Base-by-base conservation (phyloP, 176 grass and related monocot species). In the Bromus sterilis region DNA sequence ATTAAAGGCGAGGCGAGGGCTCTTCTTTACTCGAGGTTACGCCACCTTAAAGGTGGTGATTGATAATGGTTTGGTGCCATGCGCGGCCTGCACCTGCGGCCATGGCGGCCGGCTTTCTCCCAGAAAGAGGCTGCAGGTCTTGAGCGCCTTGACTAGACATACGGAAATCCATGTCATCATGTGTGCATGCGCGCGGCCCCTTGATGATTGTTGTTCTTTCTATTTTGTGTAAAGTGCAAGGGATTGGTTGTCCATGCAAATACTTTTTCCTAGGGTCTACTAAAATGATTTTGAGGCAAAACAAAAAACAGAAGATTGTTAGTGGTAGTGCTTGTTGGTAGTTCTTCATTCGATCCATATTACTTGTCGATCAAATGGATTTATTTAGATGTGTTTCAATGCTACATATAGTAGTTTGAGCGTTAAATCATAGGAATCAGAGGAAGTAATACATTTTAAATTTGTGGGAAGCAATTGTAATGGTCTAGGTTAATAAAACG, bases 11-110 rank as follows among this genome's bases (percentile, higher is more conserved):
- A 10, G 15, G 25, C 9, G 33, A 11, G 28, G 81, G 68, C 81
- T 84, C 60, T 84, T 74, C 87, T 89, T 89, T 88, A 75, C 69
- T 88, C 36, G 20, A 36, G 43, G 56, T 73, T 89, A 86, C 83
- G 83, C 64, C 40, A 81, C 76, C 82, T 76, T 81, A 85, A 82
- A 65, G 56, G 43, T 56, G n/a, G 77, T 77, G 71, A 85, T 81
- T 77, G 71, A 85, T 85, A 80, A 89, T 85, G 71, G 26, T 72
- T 64, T 77, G 2, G 48, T 26, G 56, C 64, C 78, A 89, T 57
- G 72, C 82, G 69, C 60, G 5, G 59, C 62, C 62, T 81, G 82
- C 69, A 13, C 63, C 60, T 76, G 82, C 62, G 11, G 26, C 34
- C 14, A 25, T 75, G 69, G 48, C 81, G n/a, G n/a, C n/a, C n/a